Conservation (phyloP, 208 protist genomes). For the Acanthamoeba quina region DNA sequence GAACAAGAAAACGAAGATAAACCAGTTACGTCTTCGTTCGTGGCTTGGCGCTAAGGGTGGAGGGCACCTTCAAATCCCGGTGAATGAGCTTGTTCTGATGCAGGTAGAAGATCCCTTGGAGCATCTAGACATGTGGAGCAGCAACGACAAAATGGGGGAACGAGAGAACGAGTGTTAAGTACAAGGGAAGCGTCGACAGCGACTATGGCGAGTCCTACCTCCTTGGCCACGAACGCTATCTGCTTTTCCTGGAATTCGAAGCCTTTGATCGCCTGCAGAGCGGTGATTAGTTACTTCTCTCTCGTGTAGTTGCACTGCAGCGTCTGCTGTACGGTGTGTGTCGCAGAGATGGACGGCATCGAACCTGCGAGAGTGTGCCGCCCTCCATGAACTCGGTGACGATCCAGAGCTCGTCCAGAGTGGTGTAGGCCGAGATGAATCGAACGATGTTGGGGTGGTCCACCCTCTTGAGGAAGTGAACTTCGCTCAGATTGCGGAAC, state of each 20-base stretch:
- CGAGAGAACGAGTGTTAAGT: background rate
- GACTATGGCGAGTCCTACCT: background rate
- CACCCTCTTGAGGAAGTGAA: slow-evolving; percentile 57
- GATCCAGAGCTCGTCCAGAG: slow-evolving; percentile 64
- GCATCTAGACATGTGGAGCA: slow-evolving; percentile 29
- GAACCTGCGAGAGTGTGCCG: slow-evolving; percentile 62
- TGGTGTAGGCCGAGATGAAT: slow-evolving; percentile 49
- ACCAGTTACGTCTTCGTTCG: background rate
- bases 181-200: background rate
- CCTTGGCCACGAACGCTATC: slow-evolving; percentile 72
- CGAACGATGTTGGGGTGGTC: slow-evolving; percentile 72
- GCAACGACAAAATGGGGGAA: background rate
- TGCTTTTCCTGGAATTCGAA: slow-evolving; percentile 75
- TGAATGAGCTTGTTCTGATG: slow-evolving; percentile 78
- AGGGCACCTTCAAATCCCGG: slow-evolving; percentile 77
- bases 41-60: background rate
- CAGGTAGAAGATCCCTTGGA: slow-evolving; percentile 75
- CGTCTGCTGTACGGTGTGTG: background rate
- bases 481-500: slow-evolving; percentile 72
- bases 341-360: background rate
- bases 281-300: background rate
- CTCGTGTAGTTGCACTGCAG: background rate
- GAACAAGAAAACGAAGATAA: background rate
- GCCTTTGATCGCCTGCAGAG: slow-evolving; percentile 34
- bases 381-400: slow-evolving; percentile 75